Evolutionary conservation across 352 stramenopile genomes (phyloP), one percentile per base, ranked within the genome.

Genomic region (Pythium guiyangense): DNA sequence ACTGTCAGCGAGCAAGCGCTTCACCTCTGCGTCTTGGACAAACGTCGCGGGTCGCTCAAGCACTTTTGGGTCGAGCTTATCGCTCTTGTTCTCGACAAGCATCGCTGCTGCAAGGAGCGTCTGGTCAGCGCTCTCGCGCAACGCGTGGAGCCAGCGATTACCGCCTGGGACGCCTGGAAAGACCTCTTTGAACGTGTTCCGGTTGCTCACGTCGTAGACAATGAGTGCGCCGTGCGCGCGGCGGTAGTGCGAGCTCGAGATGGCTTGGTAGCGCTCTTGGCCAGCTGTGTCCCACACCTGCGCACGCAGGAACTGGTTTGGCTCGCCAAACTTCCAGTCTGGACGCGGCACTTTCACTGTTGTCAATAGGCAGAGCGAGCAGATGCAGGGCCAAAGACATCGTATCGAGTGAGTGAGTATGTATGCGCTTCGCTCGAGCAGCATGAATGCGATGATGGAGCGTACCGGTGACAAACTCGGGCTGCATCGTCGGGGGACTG

Each of bases 61-160:
- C 8, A 66, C 59, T 45, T 71, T 76, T 6, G 57, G 9, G 27
- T 74, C 60, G 8, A 86, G 57, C 50, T 82, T 73, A 54, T 90
- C 80, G 22, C 66, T 74, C 59, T 90, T 90, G 71, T 90, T 90
- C 59, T 86, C 77, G 34, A 90, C 75, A 20, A 90, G 73, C 77
- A 88, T 86, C 25, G 73, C 74, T 1, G 67, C 79, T 0, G 73
- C 75, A 9, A 90, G 59, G 17, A 88, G 55, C 20, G 60, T 47
- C 20, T 64, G 77, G 43, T 90, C 80, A 10, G 64, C 71, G 52
- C 84, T 85, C 26, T 90, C 71, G 57, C 83, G 88, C 25, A 90
- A 67, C 14, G 79, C 68, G 26, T 67, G 71, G 1, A 90, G 62
- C 77, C 80, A 90, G 44, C 80, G 77, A 54, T 80, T 75, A 0